phyloP scores from a whole-genome alignment of 1,139 yeast genomes.

The Blastobotrys elegans region DNA sequence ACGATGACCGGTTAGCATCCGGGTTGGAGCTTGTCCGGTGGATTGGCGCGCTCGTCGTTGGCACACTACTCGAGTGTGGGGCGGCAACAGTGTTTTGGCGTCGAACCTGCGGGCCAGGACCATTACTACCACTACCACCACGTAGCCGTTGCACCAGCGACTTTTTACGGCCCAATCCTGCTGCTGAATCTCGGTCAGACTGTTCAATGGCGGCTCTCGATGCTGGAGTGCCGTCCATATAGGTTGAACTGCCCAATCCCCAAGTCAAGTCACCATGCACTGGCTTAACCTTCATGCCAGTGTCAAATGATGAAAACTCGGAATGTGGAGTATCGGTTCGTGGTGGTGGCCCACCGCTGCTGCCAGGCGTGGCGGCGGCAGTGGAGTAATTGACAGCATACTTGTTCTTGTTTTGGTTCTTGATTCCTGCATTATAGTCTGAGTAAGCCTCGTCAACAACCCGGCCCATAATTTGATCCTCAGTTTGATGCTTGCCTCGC shows the following conservation, averaged over 20 bases:
- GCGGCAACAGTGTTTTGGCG: not conserved
- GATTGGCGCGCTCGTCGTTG: conserved; percentile 6
- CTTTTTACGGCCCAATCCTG: conserved; percentile 46
- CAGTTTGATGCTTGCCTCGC: conserved; percentile 38
- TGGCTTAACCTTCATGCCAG: conserved; percentile 60
- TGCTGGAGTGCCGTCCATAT: conserved; percentile 96
- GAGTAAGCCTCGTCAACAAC: conserved; percentile 31
- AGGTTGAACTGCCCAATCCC: conserved; percentile 88
- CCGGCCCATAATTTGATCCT: conserved; percentile 35
- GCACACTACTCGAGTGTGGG: not conserved
- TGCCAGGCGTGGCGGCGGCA: not conserved
- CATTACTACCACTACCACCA: conserved; percentile 25
- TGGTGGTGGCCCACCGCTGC: conserved; percentile 7
- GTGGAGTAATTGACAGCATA: not conserved
- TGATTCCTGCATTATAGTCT: conserved; percentile 18
- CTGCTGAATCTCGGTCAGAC: conserved; percentile 25
- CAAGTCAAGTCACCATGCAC: conserved; percentile 81
- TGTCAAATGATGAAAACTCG: conserved; percentile 45
- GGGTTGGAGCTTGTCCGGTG: conserved; percentile 13
- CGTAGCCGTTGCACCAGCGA: conserved; percentile 66
- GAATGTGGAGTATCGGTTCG: conserved; percentile 14
- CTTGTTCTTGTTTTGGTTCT: not conserved
- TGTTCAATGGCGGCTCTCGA: conserved; percentile 47
- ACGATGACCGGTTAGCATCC: conserved; percentile 2
- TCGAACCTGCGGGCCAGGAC: conserved; percentile 19